Conservation (phyloP, 352 stramenopile genomes). For the Globisporangium iwayamae region DNA sequence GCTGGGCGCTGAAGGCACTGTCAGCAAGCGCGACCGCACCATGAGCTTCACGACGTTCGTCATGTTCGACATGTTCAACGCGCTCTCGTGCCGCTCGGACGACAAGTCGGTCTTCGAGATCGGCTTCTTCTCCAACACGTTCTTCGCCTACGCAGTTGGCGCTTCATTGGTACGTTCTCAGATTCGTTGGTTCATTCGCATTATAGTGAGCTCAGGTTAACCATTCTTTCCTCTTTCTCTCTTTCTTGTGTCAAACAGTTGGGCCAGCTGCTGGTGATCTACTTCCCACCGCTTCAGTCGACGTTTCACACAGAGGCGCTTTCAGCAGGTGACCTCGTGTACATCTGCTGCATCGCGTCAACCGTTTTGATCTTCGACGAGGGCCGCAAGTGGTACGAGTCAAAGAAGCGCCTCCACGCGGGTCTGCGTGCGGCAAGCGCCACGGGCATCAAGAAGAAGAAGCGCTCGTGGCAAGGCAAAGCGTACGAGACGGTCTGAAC, state of each 20-base stretch:
- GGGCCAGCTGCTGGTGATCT: conserved; percentile 96
- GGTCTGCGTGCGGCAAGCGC: conserved; percentile 26
- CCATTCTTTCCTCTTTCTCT: conserved; percentile 11
- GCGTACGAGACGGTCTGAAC: conserved; percentile 60
- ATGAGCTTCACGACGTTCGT: conserved; percentile 99
- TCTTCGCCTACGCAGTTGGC: conserved; percentile 92
- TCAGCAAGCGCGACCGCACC: conserved; percentile 94
- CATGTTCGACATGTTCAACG: conserved; percentile 98
- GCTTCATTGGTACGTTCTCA: conserved; percentile 69
- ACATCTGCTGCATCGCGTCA: conserved; percentile 91
- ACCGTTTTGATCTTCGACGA: conserved; percentile 93
- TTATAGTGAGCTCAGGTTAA: neutral
- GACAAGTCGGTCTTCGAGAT: conserved; percentile 94
- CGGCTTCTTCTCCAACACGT: conserved; percentile 89
- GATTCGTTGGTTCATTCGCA: neutral
- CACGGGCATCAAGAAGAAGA: conserved; percentile 30
- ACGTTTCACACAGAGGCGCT: conserved; percentile 97
- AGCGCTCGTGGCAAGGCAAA: conserved; percentile 57
- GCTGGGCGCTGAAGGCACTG: conserved; percentile 77
- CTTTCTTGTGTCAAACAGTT: conserved; percentile 27
- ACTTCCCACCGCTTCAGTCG: conserved; percentile 93
- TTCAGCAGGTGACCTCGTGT: conserved; percentile 88
- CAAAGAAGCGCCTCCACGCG: conserved; percentile 28
- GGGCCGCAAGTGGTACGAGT: conserved; percentile 86
- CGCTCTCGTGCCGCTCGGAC: conserved; percentile 93